Evolutionary conservation across 2,329 filamentous ascomycete species (phyloP), one percentile per base, ranked within the genome.

Genomic region (Monosporascus sp.): DNA sequence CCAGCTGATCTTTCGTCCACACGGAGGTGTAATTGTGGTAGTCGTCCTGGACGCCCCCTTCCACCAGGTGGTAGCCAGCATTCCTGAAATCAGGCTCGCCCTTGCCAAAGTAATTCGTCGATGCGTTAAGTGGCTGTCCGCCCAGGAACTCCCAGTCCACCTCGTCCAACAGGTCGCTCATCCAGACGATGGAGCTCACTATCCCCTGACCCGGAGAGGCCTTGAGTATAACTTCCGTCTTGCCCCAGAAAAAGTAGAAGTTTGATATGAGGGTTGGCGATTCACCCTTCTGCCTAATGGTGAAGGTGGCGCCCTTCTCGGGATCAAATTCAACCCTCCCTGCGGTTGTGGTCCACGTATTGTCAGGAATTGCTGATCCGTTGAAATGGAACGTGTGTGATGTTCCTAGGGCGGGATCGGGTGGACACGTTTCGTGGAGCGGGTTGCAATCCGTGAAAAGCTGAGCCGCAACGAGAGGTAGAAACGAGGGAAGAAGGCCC

Each of bases 101-200:
- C 74, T 92, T 90, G 68, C 88, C 86, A 63, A 88, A 93, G 72
- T 87, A 93, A 74, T 93, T 92, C 60, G 82, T 86, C 62, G 88
- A 79, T 8, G 82, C 87, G 36, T 78, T 72, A 17, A 77, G 81
- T 52, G 74, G 71, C 65, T 89, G 86, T 53, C 79, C 79, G 46
- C 89, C 89, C 54, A 90, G 78, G 65, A 89, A 88, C 67, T 94
- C 89, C 82, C 89, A 93, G 66, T 96, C 91, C 41, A 96, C 85
- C 72, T 96, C 90, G 67, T 96, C 91, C 15, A 93, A 78, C 62
- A 91, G 86, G 61, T 94, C 87, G 49, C 88, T 93, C 60, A 94
- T 79, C 70, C 93, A 79, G 67, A 96, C 92, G 65, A 95, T 86
- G 57, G 88, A 85, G 64, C 86, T 90, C 62, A 96, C 82, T 57